These are phyloP conservation scores for Luffa aegyptiaca DNA, from an alignment of 306 rosid species.

Conservation along the genomic window DNA sequence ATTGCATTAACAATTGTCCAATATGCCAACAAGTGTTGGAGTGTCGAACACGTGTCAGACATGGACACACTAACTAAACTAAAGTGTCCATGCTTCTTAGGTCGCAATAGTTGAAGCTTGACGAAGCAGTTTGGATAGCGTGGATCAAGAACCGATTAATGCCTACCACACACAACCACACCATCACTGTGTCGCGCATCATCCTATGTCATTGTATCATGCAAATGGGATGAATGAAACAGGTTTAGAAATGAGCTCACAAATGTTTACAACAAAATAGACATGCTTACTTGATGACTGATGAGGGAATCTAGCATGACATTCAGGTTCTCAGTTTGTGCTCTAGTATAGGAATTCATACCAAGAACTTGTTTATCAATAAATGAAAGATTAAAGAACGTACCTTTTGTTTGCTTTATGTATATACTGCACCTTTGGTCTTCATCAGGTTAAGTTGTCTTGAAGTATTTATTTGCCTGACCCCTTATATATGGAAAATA, in stretches of 20 bases:
- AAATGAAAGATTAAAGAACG: not conserved
- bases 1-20: too few species aligned
- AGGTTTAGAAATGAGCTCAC: constrained; percentile 6
- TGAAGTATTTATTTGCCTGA: constrained; percentile 40
- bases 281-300: constrained; percentile 31
- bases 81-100: too few species aligned
- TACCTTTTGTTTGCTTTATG: constrained; percentile 66
- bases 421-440: constrained; percentile 67
- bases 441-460: constrained; percentile 75
- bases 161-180: too few species aligned
- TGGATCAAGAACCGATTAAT: too few species aligned
- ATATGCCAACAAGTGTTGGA: too few species aligned
- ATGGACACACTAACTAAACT: too few species aligned
- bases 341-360: not conserved
- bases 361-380: not conserved
- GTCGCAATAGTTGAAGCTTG: too few species aligned
- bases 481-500: constrained; percentile 25
- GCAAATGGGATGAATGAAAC: not conserved
- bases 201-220: too few species aligned
- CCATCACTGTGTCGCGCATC: too few species aligned
- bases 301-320: constrained; percentile 42
- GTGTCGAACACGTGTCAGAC: too few species aligned
- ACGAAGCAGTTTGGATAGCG: too few species aligned
- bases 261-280: constrained; percentile 67
- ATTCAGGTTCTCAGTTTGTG: constrained; percentile 57